These are phyloP conservation scores for Lasiodiplodia gonubiensis DNA, from an alignment of 2,329 filamentous ascomycete genomes.

Conservation along the genomic window DNA sequence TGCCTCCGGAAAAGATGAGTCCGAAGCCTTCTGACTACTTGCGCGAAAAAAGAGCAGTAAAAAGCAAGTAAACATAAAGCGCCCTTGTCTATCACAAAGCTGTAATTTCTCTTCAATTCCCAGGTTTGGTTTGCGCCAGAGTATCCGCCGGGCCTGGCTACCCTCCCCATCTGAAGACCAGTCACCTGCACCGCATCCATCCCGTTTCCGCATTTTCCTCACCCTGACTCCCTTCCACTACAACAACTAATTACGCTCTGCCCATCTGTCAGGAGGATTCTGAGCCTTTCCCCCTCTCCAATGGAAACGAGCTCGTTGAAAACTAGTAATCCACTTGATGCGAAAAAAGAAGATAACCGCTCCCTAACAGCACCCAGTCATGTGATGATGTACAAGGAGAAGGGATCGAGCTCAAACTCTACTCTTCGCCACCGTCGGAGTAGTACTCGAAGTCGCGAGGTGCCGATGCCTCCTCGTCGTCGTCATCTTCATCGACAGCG, in stretches of 20 bases:
- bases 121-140: background rate
- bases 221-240: background rate
- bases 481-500: slow-evolving; percentile 83
- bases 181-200: background rate
- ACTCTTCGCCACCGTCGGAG: slow-evolving; percentile 62
- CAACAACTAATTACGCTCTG: too few species aligned
- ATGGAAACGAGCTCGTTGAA: background rate
- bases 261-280: background rate
- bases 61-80: too few species aligned
- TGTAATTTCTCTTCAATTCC: background rate
- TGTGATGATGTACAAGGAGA: slow-evolving; percentile 24
- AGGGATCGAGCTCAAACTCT: background rate
- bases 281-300: background rate
- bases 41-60: background rate
- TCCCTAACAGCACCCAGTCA: slow-evolving; percentile 12
- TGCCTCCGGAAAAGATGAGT: background rate
- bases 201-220: background rate
- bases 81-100: background rate
- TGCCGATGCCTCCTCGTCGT: slow-evolving; percentile 72
- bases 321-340: slow-evolving; percentile 16
- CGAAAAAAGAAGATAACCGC: background rate
- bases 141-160: background rate
- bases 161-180: background rate
- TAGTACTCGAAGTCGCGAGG: slow-evolving; percentile 81
- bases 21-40: background rate